Conservation (phyloP, 768 basidiomycete genomes). For the Russula olivacea region DNA sequence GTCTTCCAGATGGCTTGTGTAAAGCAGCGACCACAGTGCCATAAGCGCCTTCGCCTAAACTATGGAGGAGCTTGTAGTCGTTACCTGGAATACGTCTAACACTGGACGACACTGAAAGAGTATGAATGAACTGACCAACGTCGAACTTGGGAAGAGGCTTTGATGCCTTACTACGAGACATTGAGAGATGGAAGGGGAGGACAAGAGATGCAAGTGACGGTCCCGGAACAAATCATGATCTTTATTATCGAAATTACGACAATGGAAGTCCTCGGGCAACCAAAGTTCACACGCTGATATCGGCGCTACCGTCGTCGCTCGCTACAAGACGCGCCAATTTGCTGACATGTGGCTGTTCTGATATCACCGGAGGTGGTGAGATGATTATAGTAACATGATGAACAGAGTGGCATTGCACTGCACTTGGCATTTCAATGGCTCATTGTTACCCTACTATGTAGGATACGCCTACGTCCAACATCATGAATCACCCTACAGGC, state of each 20-base stretch:
- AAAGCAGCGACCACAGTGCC: slow-evolving; percentile 86
- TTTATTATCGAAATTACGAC: not conserved
- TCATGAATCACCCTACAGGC: not conserved
- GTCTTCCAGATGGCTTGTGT: slow-evolving; percentile 71
- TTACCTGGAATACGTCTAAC: slow-evolving; percentile 41
- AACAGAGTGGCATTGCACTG: not conserved
- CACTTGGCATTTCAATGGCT: not conserved
- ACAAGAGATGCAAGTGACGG: not conserved
- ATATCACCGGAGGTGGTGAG: not conserved
- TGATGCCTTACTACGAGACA: slow-evolving; percentile 37
- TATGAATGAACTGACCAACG: slow-evolving; percentile 43
- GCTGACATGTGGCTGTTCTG: slow-evolving; percentile 1
- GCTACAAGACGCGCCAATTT: not conserved
- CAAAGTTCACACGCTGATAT: slow-evolving; percentile 6
- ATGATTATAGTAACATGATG: not conserved
- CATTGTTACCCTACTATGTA: not conserved
- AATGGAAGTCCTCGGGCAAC: not conserved
- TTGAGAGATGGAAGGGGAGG: slow-evolving; percentile 26
- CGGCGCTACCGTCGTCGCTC: not conserved
- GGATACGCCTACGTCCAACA: not conserved
- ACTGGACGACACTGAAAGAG: not conserved
- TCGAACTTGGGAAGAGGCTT: slow-evolving; percentile 72
- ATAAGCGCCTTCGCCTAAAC: slow-evolving; percentile 82
- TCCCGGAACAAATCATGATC: not conserved
- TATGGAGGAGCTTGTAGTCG: slow-evolving; percentile 67